These are phyloP conservation scores for Solanum appendiculatum DNA, from an alignment of 257 asterid species.

Conservation along the genomic window DNA sequence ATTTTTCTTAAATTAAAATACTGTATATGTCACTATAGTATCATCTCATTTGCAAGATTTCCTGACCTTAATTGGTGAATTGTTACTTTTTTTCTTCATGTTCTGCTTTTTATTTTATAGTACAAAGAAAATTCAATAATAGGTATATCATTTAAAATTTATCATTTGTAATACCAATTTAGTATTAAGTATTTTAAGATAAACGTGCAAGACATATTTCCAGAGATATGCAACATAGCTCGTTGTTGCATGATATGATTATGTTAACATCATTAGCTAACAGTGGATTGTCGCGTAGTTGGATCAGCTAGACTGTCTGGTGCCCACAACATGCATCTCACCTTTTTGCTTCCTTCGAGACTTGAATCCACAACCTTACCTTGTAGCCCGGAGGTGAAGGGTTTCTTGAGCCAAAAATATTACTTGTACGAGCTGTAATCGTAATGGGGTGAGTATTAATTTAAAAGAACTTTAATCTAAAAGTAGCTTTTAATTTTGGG, in stretches of 20 bases:
- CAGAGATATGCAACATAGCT: not conserved
- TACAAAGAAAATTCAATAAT: too few relatives aligned
- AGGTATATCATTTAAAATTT: too few relatives aligned
- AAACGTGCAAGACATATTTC: too few relatives aligned
- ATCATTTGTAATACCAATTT: too few relatives aligned
- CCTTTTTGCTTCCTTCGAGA: too few relatives aligned
- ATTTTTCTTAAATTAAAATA: too few relatives aligned
- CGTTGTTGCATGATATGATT: not conserved
- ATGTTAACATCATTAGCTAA: not conserved
- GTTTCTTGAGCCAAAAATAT: not conserved
- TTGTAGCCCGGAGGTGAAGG: too few relatives aligned
- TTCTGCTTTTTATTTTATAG: too few relatives aligned
- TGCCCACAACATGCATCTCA: too few relatives aligned
- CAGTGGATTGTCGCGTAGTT: not conserved
- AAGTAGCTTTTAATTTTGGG: not conserved
- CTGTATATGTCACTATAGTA: not conserved
- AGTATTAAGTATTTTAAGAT: too few relatives aligned
- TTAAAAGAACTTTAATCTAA: not conserved
- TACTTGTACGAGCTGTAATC: not conserved
- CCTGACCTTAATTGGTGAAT: not conserved
- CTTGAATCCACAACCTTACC: too few relatives aligned
- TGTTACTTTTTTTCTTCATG: too few relatives aligned
- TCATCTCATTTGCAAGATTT: not conserved
- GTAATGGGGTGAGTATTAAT: not conserved
- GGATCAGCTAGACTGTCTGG: not conserved